Evolutionary conservation across 164 flowering plant genomes (phyloP).

Genomic region (Platanus orientalis): DNA sequence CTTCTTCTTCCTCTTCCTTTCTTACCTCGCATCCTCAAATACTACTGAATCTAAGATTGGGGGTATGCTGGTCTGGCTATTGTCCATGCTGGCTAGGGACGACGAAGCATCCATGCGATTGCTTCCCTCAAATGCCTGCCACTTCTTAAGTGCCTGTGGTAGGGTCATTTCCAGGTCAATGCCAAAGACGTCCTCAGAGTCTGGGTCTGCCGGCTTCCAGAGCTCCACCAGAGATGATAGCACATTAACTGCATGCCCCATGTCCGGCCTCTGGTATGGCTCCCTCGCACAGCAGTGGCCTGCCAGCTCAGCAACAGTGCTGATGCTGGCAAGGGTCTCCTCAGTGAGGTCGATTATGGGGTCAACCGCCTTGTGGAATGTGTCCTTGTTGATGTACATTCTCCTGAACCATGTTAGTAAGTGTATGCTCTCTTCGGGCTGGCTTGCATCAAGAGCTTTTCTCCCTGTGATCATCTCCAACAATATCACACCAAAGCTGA

Average conservation of each 20-base stretch:
- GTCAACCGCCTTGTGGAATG: conserved; percentile 60
- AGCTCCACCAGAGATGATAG: conserved; percentile 63
- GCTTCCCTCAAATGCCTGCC: conserved; percentile 73
- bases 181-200: conserved; percentile 56
- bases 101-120: conserved; percentile 39
- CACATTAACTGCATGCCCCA: conserved; percentile 80
- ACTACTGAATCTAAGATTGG: conserved; percentile 76
- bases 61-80: conserved; percentile 89
- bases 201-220: conserved; percentile 59
- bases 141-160: conserved; percentile 68
- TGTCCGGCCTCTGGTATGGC: conserved; percentile 76
- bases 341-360: conserved; percentile 50
- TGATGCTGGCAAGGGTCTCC: conserved; percentile 53
- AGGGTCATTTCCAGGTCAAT: conserved; percentile 65
- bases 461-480: conserved; percentile 77
- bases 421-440: conserved; percentile 78
- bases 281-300: conserved; percentile 82
- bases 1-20: background rate
- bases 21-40: conserved; percentile 79
- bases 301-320: conserved; percentile 71
- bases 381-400: conserved; percentile 61
- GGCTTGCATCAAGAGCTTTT: conserved; percentile 63
- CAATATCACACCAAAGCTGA: conserved; percentile 72
- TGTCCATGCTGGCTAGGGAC: conserved; percentile 59
- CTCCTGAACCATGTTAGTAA: conserved; percentile 73